Conservation (phyloP, 1,284 basidiomycete genomes). For the Ustilago xerochloae region DNA sequence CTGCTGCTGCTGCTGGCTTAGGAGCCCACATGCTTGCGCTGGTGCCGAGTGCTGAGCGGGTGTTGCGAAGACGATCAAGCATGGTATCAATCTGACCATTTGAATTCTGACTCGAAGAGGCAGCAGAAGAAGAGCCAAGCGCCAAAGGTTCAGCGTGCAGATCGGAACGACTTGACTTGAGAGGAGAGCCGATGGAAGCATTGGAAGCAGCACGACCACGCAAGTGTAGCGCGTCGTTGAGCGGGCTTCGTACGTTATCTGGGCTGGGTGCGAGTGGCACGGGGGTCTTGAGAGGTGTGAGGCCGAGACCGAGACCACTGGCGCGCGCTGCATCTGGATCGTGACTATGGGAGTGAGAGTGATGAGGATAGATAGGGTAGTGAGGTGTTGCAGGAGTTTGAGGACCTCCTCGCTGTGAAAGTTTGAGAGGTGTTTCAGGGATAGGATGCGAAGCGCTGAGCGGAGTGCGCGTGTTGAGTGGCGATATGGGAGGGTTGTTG, state of each 20-base stretch:
- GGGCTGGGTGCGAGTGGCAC: conserved; percentile 38
- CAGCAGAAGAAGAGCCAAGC: conserved; percentile 13
- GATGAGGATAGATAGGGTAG: conserved; percentile 23
- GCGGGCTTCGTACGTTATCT: conserved; percentile 23
- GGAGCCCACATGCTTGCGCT: conserved; percentile 52
- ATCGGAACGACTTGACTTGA: conserved; percentile 25
- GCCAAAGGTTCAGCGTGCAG: conserved; percentile 23
- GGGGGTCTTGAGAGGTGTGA: conserved; percentile 39
- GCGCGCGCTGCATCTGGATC: conserved; percentile 33
- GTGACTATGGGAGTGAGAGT: conserved; percentile 7
- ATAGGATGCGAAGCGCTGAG: conserved; percentile 57
- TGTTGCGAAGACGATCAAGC: conserved; percentile 41
- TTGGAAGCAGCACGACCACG: conserved; percentile 30
- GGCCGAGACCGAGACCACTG: conserved; percentile 45
- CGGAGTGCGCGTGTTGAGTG: conserved; percentile 49
- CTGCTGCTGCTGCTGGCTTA: conserved; percentile 18
- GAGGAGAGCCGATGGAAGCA: conserved; percentile 30
- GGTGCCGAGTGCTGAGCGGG: conserved; percentile 39
- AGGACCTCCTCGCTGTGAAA: conserved; percentile 42
- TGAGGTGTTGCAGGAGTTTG: conserved; percentile 49
- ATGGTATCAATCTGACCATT: conserved; percentile 43
- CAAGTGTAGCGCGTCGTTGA: conserved; percentile 32
- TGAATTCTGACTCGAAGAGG: not conserved
- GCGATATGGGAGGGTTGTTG: conserved; percentile 27
- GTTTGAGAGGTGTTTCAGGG: conserved; percentile 60